Evolutionary conservation across 371 early-diverging fungal species (phyloP).

Genomic region (Lichtheimia ornata): DNA sequence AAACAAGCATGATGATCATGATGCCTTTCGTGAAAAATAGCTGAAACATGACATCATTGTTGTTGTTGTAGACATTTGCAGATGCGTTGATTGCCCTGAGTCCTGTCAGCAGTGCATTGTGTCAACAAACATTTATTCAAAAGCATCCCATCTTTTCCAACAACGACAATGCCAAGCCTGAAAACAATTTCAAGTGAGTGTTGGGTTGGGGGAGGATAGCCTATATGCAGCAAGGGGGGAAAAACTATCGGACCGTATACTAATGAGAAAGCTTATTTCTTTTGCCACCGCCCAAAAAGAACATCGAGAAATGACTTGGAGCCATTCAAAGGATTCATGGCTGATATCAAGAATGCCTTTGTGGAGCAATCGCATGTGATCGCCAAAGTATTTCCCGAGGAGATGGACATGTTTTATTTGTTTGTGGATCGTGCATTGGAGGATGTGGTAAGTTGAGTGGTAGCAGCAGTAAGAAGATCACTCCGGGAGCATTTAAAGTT

Average conservation of each 20-base stretch:
- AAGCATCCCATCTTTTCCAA: background rate
- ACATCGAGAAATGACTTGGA: background rate
- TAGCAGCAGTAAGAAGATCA: too few relatives aligned
- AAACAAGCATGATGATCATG: too few relatives aligned
- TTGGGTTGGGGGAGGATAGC: background rate
- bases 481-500: too few relatives aligned
- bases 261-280: too few relatives aligned
- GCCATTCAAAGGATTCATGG: background rate
- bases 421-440: slow-evolving; percentile 65
- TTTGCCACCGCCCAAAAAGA: too few relatives aligned
- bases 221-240: too few relatives aligned
- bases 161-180: background rate
- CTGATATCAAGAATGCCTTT: slow-evolving; percentile 34
- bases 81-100: background rate
- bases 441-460: slow-evolving; percentile 53
- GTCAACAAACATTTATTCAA: slow-evolving; percentile 1
- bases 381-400: slow-evolving; percentile 65
- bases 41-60: too few relatives aligned
- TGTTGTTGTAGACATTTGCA: background rate
- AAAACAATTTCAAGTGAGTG: slow-evolving; percentile 1
- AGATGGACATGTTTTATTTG: slow-evolving; percentile 54
- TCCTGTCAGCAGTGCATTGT: background rate
- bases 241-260: too few relatives aligned
- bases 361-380: slow-evolving; percentile 65
- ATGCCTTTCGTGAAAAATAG: too few relatives aligned